Evolutionary conservation across 257 asterid species (phyloP), one percentile per base, ranked within the genome.

Genomic region (Hygrophila difformis): DNA sequence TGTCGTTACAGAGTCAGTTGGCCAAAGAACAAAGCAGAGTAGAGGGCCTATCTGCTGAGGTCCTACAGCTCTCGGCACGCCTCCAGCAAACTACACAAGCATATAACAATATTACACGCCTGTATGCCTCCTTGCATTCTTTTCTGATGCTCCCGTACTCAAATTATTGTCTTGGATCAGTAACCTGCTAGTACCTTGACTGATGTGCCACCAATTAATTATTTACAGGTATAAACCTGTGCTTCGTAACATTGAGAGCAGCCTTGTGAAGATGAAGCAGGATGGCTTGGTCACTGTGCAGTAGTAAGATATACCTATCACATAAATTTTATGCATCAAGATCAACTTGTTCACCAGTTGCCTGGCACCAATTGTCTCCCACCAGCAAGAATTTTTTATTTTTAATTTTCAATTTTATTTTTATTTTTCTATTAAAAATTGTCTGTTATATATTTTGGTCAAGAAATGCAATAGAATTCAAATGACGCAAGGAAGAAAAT

Each of bases 11-110:
- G 95, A 76, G 72, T 47, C 75, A 74, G 65, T 76, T 88, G 43
- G 79, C 75, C 20, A 72, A 76, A 59, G 95, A 88, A 56, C 94
- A 81, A 73, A 78, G 86, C 73, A 84, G 85, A 63, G 84, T 79
- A 9, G 94, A 84, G 62, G 69, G 82, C 49, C 70, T 88, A 22
- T 84, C 94, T 43, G 94, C 84, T 0, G 93, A 88, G 64, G 78
- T 81, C 37, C 61, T 88, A 64, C 77, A 68, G 74, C 88, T 88
- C 69, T 74, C 94, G 34, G 82, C 80, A 39, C 82, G 68, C 16
- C 95, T 84, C 61, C 95, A 84, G 64, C 95, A 74, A 65, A 82
- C 85, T 37, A 72, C 77, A 4, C 95, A 76, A 60, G 77, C 84
- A 6, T 84, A 78, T 67, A 76, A 68, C 37, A 65, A 73, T 56